Conservation (phyloP, 345 rosid genomes). For the Citrus glauca region DNA sequence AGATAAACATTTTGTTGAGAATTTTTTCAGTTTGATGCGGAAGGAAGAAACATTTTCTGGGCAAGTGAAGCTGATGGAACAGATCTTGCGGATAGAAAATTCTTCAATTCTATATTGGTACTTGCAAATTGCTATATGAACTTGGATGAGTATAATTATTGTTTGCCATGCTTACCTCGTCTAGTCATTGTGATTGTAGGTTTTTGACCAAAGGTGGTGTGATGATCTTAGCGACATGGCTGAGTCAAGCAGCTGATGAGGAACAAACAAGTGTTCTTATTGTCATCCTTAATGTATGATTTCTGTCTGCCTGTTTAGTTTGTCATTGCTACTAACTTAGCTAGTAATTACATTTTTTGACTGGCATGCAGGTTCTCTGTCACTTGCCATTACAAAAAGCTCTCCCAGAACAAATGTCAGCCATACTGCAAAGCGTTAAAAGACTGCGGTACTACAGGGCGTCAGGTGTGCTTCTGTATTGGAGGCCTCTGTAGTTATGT, state of each 20-base stretch:
- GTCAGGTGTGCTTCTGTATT: constrained; percentile 67
- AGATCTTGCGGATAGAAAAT: constrained; percentile 87
- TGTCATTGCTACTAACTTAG: constrained; percentile 12
- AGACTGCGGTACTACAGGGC: constrained; percentile 69
- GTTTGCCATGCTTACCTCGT: background rate
- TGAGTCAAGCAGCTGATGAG: constrained; percentile 82
- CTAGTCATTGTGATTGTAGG: constrained; percentile 43
- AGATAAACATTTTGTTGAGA: constrained; percentile 72
- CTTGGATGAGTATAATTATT: background rate
- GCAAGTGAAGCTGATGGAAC: constrained; percentile 85
- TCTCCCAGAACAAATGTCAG: constrained; percentile 87
- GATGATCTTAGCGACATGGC: constrained; percentile 91
- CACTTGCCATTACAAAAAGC: constrained; percentile 90
- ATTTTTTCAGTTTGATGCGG: constrained; percentile 55
- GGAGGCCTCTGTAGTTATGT: background rate
- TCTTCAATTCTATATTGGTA: constrained; percentile 77
- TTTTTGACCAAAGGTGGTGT: constrained; percentile 86
- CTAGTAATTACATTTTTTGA: constrained; percentile 9
- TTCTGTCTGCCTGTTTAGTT: background rate
- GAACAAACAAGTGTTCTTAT: constrained; percentile 80
- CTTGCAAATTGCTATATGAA: constrained; percentile 7
- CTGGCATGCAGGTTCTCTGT: constrained; percentile 66
- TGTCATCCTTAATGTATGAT: constrained; percentile 61
- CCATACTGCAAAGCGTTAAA: constrained; percentile 85
- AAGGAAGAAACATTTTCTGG: constrained; percentile 93